phyloP scores from a whole-genome alignment of 2,329 filamentous ascomycete species.

The Aschersonia sp. region DNA sequence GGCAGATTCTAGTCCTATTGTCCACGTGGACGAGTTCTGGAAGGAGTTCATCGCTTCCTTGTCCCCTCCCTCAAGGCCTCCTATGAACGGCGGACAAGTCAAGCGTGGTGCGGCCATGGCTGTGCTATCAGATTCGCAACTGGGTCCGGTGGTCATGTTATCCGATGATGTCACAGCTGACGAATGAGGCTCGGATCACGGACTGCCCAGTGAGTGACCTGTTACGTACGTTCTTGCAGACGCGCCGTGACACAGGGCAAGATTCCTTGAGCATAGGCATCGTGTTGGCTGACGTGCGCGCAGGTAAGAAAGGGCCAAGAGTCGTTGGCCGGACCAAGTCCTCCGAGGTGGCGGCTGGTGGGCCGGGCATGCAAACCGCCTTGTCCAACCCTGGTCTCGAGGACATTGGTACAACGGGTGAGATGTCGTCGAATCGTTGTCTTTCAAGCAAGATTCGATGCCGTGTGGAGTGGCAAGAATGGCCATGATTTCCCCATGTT shows the following conservation, averaged over 20 bases:
- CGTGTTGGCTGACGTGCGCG: slow-evolving; percentile 1
- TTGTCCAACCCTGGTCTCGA: background rate
- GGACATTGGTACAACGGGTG: background rate
- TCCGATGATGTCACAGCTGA: background rate
- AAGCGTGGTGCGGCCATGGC: background rate
- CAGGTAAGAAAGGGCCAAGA: background rate
- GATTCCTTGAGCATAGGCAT: background rate
- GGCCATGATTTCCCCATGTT: background rate
- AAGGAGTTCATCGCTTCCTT: too few species aligned
- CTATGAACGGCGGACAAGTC: background rate
- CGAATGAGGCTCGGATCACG: background rate
- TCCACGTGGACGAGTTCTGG: too few species aligned
- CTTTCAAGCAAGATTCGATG: background rate
- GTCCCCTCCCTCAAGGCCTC: too few species aligned
- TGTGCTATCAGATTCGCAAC: background rate
- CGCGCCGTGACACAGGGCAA: background rate
- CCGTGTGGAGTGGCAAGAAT: background rate
- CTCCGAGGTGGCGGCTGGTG: background rate
- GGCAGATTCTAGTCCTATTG: too few species aligned
- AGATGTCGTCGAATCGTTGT: background rate
- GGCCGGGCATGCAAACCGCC: background rate
- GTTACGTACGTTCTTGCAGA: background rate
- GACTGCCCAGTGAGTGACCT: background rate
- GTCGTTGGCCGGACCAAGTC: background rate
- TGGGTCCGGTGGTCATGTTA: background rate